Evolutionary conservation across 495 filamentous ascomycete species (phyloP).

Genomic region (Xylaria scruposa): DNA sequence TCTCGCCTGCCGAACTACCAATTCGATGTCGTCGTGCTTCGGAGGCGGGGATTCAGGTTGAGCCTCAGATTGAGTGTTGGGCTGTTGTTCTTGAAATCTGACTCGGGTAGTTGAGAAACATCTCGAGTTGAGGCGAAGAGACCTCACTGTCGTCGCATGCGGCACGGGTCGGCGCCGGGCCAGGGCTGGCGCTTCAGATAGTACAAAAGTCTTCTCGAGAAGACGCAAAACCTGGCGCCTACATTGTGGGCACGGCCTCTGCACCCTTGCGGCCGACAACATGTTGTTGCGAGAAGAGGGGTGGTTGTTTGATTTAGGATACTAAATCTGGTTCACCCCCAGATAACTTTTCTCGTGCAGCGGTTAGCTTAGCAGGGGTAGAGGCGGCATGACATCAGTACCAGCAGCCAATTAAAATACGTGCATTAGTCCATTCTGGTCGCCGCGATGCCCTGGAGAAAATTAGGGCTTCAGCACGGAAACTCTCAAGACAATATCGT

Average conservation of each 20-base stretch:
- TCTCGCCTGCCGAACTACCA: conserved; percentile 70
- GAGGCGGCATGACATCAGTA: neutral
- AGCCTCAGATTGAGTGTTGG: neutral
- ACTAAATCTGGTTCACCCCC: neutral
- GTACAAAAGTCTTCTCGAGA: conserved; percentile 48
- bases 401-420: neutral
- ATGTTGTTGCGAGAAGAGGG: conserved; percentile 36
- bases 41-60: conserved; percentile 16
- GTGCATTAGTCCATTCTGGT: neutral
- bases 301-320: neutral
- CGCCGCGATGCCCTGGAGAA: no score
- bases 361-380: neutral
- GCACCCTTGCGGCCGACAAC: conserved; percentile 54
- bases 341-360: neutral
- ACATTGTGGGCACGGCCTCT: conserved; percentile 57
- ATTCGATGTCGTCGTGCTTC: conserved; percentile 56
- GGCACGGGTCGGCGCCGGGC: conserved; percentile 13
- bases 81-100: conserved; percentile 34
- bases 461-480: no score
- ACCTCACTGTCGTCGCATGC: conserved; percentile 26
- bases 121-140: conserved; percentile 34
- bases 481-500: no score
- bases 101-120: conserved; percentile 49
- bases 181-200: conserved; percentile 24
- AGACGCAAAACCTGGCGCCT: conserved; percentile 54